These are phyloP conservation scores for Hygrophila difformis DNA, from an alignment of 257 asterid species.

Conservation along the genomic window DNA sequence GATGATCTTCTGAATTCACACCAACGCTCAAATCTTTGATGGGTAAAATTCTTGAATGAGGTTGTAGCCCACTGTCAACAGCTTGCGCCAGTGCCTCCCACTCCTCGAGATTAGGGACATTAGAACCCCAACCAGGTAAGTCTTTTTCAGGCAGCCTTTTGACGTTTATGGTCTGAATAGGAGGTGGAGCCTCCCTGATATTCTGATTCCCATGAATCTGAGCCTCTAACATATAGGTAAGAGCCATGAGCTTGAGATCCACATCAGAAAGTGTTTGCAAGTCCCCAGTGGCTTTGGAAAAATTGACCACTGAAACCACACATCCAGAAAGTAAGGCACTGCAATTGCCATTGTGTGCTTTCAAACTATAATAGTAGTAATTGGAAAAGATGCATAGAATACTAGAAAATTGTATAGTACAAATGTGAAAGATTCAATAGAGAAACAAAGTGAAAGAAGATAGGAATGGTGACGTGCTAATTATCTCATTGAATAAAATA, in stretches of 20 bases:
- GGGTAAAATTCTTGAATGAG: constrained; percentile 68
- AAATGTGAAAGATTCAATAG: too few species aligned
- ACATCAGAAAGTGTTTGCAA: constrained; percentile 97
- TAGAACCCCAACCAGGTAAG: constrained; percentile 97
- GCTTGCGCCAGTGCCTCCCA: constrained; percentile 92
- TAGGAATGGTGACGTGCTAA: too few species aligned
- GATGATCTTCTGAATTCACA: constrained; percentile 33
- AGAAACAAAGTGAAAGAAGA: too few species aligned
- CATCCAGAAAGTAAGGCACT: background rate
- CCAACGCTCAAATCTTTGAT: constrained; percentile 52
- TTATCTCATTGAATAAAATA: too few species aligned
- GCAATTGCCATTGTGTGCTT: background rate
- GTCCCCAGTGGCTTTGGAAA: constrained; percentile 97
- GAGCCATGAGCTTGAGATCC: constrained; percentile 91
- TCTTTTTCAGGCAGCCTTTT: constrained; percentile 93
- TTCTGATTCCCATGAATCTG: constrained; percentile 80
- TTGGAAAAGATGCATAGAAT: background rate
- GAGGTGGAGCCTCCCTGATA: constrained; percentile 78
- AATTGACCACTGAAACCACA: constrained; percentile 56
- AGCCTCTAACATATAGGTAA: constrained; percentile 73
- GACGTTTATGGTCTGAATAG: constrained; percentile 65
- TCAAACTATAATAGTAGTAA: too few species aligned
- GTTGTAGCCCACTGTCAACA: constrained; percentile 35
- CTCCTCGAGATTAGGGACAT: constrained; percentile 84
- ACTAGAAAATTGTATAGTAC: too few species aligned